phyloP scores from a whole-genome alignment of 768 basidiomycete genomes.

The Tremella fuciformis region DNA sequence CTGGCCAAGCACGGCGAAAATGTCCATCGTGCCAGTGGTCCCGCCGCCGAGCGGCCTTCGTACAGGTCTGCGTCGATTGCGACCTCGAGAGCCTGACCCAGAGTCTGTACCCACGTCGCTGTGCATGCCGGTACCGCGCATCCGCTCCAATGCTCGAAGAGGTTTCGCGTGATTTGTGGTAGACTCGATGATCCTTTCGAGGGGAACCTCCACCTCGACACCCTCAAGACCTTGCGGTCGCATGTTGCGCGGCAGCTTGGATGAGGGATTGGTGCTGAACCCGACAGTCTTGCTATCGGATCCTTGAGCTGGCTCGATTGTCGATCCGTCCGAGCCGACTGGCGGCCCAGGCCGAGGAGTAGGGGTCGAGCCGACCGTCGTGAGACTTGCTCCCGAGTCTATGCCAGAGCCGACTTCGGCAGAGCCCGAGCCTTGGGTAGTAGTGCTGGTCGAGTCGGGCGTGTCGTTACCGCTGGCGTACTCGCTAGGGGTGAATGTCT shows the following conservation, averaged over 20 bases:
- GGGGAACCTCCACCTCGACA: slow-evolving; percentile 52
- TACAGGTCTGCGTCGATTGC: not conserved
- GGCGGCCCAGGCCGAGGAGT: not conserved
- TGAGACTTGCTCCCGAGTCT: slow-evolving; percentile 24
- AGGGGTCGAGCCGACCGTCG: slow-evolving; percentile 28
- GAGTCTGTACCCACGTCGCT: slow-evolving; percentile 15
- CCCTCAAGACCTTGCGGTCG: slow-evolving; percentile 44
- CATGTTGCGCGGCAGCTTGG: not conserved
- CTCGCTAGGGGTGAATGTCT: slow-evolving; percentile 48
- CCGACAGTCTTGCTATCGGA: slow-evolving; percentile 1
- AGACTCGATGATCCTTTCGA: slow-evolving; percentile 66
- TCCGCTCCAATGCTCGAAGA: slow-evolving; percentile 66
- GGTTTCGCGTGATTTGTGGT: slow-evolving; percentile 69
- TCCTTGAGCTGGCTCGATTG: not conserved
- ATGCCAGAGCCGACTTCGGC: slow-evolving; percentile 3
- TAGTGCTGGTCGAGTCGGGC: slow-evolving; percentile 28
- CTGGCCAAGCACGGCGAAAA: slow-evolving; percentile 72
- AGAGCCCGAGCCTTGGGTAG: not conserved
- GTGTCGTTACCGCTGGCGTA: slow-evolving; percentile 18
- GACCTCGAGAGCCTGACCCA: slow-evolving; percentile 6
- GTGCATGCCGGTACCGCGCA: slow-evolving; percentile 56
- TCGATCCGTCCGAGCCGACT: not conserved
- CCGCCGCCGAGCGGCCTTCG: slow-evolving; percentile 1
- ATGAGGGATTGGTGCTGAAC: not conserved
- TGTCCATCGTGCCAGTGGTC: slow-evolving; percentile 64